These are phyloP conservation scores for Saccharomycopsis capsularis DNA, from an alignment of 805 yeast species.

Conservation along the genomic window DNA sequence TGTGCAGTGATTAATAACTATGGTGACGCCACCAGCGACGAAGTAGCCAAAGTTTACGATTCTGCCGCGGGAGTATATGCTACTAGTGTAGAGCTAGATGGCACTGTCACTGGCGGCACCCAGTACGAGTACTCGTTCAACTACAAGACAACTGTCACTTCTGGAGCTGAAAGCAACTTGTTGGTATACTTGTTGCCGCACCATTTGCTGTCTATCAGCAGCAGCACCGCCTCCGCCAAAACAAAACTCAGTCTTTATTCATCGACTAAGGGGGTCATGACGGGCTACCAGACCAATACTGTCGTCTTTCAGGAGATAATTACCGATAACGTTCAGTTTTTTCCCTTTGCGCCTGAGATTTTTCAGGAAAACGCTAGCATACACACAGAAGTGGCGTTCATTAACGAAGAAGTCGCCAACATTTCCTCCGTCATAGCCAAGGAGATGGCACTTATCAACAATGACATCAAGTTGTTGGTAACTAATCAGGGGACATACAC, in stretches of 20 bases:
- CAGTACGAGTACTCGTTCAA: constrained; percentile 42
- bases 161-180: constrained; percentile 35
- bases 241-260: constrained; percentile 40
- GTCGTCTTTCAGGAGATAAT: constrained; percentile 25
- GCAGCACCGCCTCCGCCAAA: constrained; percentile 25
- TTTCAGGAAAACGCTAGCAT: constrained; percentile 31
- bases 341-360: constrained; percentile 34
- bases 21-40: neutral
- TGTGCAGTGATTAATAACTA: constrained; percentile 39
- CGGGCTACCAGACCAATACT: constrained; percentile 35
- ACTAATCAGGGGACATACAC: constrained; percentile 38
- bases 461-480: constrained; percentile 37
- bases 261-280: constrained; percentile 45
- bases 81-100: constrained; percentile 40
- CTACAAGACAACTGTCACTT: too few species aligned
- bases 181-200: constrained; percentile 48
- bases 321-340: neutral
- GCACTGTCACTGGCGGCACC: constrained; percentile 37
- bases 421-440: constrained; percentile 39
- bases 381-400: constrained; percentile 20
- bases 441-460: constrained; percentile 34
- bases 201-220: constrained; percentile 34
- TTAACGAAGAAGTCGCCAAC: constrained; percentile 28
- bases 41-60: constrained; percentile 35
- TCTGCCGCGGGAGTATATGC: constrained; percentile 63